Evolutionary conservation across 129 eudicot species (phyloP), one percentile per base, ranked within the genome.

Genomic region (Flaveria ramosissima): DNA sequence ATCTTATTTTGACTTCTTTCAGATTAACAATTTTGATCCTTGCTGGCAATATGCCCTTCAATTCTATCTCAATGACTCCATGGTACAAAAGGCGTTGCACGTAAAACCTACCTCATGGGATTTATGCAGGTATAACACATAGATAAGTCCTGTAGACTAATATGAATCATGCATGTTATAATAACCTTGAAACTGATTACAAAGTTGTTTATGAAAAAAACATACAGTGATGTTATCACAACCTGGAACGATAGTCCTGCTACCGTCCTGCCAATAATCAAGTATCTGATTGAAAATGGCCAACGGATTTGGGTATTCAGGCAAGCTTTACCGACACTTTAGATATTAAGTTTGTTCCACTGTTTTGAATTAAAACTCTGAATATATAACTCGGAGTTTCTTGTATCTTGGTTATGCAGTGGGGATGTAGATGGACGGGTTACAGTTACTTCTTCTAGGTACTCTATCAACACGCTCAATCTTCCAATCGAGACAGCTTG

Each of bases 401-500:
- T 45, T 45, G 50, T 45, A 7, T 45, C 27, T 55, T 77, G 42
- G 64, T 67, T 43, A 41, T 76, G 36, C 79, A 86, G 89, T 77
- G 89, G 89, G 17, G 90, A 86, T 75, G 46, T 64, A 7, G 90
- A 86, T 71, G 87, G 72, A 19, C 64, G 75, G 9, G 82, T 84
- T 45, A 88, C 90, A 9, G 64, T 86, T 72, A 86, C 88, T 73
- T 71, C 88, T 42, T 62, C 90, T 24, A 86, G 85, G 55, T 86
- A 80, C 78, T 51, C 87, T 6, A 80, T 86, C 43, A 77, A 83
- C 68, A 24, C 75, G 15, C 83, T 86, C 73, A 76, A 82, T 52
- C 80, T 86, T 55, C 85, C 83, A 2, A 74, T 84, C 5, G 82
- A 74, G 74, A 72, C 85, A 59, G 63, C 75, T 55, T 86, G 88